These are phyloP conservation scores for Camelina laxa DNA, from an alignment of 345 rosid species.

Conservation along the genomic window DNA sequence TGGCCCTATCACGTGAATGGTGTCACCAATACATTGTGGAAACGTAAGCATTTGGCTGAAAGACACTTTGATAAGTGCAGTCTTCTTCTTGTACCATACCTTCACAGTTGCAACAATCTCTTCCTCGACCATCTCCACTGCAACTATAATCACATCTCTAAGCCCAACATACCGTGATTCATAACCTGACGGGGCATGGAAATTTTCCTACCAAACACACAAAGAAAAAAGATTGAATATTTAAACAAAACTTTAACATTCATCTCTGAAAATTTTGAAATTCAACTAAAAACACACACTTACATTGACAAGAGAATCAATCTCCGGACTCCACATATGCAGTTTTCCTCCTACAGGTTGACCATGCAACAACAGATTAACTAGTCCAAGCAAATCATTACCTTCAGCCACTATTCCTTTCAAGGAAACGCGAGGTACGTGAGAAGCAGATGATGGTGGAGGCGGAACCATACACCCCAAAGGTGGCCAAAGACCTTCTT, in stretches of 20 bases:
- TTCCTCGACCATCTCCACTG: not conserved
- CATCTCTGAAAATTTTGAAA: not conserved
- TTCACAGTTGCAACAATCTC: not conserved
- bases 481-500: not conserved
- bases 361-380: not conserved
- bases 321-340: conserved; percentile 6
- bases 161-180: conserved; percentile 36
- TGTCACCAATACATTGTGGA: too few relatives aligned
- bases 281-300: not conserved
- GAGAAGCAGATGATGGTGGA: conserved; percentile 6
- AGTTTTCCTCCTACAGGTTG: conserved; percentile 33
- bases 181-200: conserved; percentile 3
- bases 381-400: not conserved
- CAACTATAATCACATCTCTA: conserved; percentile 8
- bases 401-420: conserved; percentile 27
- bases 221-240: not conserved
- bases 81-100: conserved; percentile 29
- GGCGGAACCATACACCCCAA: conserved; percentile 16
- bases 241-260: not conserved
- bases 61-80: conserved; percentile 6
- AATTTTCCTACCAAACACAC: conserved; percentile 15
- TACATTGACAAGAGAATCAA: conserved; percentile 30
- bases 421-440: conserved; percentile 22
- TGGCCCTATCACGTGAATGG: too few relatives aligned
- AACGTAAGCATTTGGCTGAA: not conserved